phyloP scores from a whole-genome alignment of 2,329 filamentous ascomycete species.

The Alternaria gansuensis region DNA sequence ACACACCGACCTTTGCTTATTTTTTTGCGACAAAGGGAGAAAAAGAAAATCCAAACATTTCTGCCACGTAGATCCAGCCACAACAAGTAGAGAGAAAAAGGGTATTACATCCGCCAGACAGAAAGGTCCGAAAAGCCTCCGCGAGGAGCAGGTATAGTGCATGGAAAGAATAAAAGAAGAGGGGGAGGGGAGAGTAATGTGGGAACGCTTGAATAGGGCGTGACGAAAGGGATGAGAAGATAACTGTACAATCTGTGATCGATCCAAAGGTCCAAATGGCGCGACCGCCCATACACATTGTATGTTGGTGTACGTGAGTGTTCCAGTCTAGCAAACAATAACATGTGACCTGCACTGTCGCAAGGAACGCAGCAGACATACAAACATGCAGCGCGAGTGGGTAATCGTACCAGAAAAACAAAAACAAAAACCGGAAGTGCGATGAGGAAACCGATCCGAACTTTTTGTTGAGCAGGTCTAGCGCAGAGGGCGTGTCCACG shows the following conservation, averaged over 20 bases:
- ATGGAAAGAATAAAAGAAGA: constrained; percentile 22
- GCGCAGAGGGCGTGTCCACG: constrained; percentile 12
- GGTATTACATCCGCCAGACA: constrained; percentile 43
- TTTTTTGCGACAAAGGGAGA: constrained; percentile 21
- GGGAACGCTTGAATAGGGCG: constrained; percentile 13
- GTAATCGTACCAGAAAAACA: constrained; percentile 33
- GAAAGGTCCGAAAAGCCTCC: constrained; percentile 34
- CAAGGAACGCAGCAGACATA: constrained; percentile 41
- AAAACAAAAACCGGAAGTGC: constrained; percentile 13
- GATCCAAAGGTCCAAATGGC: constrained; percentile 27
- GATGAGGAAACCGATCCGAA: constrained; percentile 27
- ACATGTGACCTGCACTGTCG: constrained; percentile 49
- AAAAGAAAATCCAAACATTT: constrained; percentile 15
- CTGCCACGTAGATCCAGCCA: constrained; percentile 23
- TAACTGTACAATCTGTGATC: constrained; percentile 29
- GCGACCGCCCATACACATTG: constrained; percentile 37
- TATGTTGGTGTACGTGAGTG: constrained; percentile 49
- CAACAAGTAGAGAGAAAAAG: constrained; percentile 27
- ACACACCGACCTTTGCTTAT: constrained; percentile 22
- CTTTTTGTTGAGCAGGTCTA: constrained; percentile 25
- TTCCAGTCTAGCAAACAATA: constrained; percentile 51
- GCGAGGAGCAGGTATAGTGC: constrained; percentile 44
- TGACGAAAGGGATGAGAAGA: constrained; percentile 17
- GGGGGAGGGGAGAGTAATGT: constrained; percentile 15
- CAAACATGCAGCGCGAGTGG: constrained; percentile 33